phyloP scores from a whole-genome alignment of 1,284 basidiomycete genomes.

The Sporisorium sorghi region DNA sequence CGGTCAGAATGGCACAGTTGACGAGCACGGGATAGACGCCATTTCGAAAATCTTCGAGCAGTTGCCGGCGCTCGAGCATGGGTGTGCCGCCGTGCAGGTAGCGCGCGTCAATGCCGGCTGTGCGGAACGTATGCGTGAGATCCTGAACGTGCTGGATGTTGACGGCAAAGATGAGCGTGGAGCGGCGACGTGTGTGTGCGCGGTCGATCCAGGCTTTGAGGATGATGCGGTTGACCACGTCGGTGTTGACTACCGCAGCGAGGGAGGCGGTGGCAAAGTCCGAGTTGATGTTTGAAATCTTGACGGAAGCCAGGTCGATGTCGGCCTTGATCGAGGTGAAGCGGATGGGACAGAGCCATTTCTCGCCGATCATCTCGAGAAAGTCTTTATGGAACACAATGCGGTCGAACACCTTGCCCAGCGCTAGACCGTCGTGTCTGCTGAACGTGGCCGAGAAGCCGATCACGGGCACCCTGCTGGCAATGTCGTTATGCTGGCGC shows the following conservation, averaged over 20 bases:
- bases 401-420: conserved; percentile 86
- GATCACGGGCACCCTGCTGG: conserved; percentile 77
- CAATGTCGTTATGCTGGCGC: background rate
- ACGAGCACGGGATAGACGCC: conserved; percentile 86
- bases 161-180: conserved; percentile 91
- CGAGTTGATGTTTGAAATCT: conserved; percentile 31
- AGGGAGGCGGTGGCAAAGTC: conserved; percentile 61
- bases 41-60: conserved; percentile 78
- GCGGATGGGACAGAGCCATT: conserved; percentile 75
- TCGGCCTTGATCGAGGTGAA: conserved; percentile 65
- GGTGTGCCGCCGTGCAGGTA: conserved; percentile 80
- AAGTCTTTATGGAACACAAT: conserved; percentile 97
- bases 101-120: conserved; percentile 85
- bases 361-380: conserved; percentile 87
- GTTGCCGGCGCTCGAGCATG: conserved; percentile 75
- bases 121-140: conserved; percentile 80
- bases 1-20: conserved; percentile 85
- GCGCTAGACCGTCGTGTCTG: conserved; percentile 87
- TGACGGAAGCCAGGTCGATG: conserved; percentile 57
- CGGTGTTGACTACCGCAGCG: conserved; percentile 60
- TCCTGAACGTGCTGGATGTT: conserved; percentile 84
- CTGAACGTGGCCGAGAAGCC: conserved; percentile 96
- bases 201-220: conserved; percentile 64
- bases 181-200: conserved; percentile 73
- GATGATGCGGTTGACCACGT: conserved; percentile 59